Base-by-base conservation (phyloP, 2,329 filamentous ascomycete genomes). In the Claviceps sp. region DNA sequence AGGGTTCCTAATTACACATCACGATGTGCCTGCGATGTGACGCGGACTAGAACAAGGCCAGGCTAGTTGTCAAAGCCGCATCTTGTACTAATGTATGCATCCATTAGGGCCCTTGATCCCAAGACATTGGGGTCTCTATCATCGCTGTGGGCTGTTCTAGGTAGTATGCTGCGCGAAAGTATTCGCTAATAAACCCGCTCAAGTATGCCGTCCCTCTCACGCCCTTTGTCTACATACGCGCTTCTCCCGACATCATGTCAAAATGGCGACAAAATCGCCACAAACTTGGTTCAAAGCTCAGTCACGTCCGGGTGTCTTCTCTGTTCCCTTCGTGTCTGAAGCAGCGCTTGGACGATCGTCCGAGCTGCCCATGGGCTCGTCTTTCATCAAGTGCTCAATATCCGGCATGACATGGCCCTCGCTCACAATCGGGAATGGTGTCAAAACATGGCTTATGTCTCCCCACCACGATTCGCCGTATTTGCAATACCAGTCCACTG, bases 401-500 rank as follows among this genome's bases (percentile, higher is more conserved):
- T 80, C 77, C 1, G 75, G 74, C 52, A 79, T 64, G 44, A 84
- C 73, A 56, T 79, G 74, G 11, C 68, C 69, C 30, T 76, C 75
- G 51, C 72, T 71, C 16, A 84, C 78, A 13, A 79, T 73, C 1
- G 81, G 84, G 68, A 83, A 86, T 4, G 83, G 81, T 38, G 79
- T 83, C 51, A 86, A 72, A 18, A 85, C 81, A 62, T 81, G 79
- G 61, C 73, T 78, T 59, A 87, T 84, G 58, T 85, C 78, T 47
- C 83, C 83, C 83, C 83, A 86, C 84, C 84, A 87, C 40, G 72
- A 62, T 69, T 84, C 78, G 5, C 81, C 81, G 54, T 81, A 86
- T 52, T 67, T 68, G 41, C 69, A 72, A 64, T 88, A 88, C 85
- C 85, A 88, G 48, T 82, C 74, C 16, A 86, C 81, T 0, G 84